Conservation (phyloP, 768 basidiomycete species). For the Boletus insuetus region DNA sequence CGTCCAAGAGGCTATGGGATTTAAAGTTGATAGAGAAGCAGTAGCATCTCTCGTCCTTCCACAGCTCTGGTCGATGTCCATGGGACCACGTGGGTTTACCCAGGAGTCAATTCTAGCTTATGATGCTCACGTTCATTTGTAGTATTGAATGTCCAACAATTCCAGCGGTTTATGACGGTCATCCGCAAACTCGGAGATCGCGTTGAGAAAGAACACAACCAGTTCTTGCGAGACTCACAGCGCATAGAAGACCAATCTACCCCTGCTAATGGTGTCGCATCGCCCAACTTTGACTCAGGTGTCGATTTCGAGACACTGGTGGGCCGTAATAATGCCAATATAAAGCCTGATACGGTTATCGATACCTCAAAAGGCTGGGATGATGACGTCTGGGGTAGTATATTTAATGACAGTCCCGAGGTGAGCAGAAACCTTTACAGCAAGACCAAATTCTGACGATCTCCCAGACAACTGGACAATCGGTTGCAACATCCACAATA, state of each 20-base stretch:
- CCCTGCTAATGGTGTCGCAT: conserved; percentile 40
- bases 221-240: conserved; percentile 90
- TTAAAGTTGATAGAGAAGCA: conserved; percentile 90
- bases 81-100: conserved; percentile 74
- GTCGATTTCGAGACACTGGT: conserved; percentile 89
- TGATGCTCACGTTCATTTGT: conserved; percentile 3
- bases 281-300: conserved; percentile 40
- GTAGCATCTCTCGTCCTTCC: conserved; percentile 86
- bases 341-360: conserved; percentile 43
- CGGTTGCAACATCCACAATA: conserved; percentile 13
- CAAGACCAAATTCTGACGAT: conserved; percentile 1
- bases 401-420: conserved; percentile 48
- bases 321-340: conserved; percentile 48
- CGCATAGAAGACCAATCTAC: conserved; percentile 79
- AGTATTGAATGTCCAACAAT: conserved; percentile 86
- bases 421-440: conserved; percentile 8
- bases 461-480: conserved; percentile 14
- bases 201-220: conserved; percentile 89
- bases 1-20: conserved; percentile 95
- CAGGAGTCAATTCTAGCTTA: background rate
- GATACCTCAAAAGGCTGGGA: conserved; percentile 58
- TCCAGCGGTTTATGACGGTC: conserved; percentile 87
- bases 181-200: conserved; percentile 76
- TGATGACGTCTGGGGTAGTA: conserved; percentile 84
- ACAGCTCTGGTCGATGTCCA: conserved; percentile 96